Percentiles rank a stretch among this genome's conserved stretches.
Evolutionary conservation across 2,329 filamentous ascomycete genomes (phyloP).

Genomic region (Proliferodiscus dingleyae): DNA sequence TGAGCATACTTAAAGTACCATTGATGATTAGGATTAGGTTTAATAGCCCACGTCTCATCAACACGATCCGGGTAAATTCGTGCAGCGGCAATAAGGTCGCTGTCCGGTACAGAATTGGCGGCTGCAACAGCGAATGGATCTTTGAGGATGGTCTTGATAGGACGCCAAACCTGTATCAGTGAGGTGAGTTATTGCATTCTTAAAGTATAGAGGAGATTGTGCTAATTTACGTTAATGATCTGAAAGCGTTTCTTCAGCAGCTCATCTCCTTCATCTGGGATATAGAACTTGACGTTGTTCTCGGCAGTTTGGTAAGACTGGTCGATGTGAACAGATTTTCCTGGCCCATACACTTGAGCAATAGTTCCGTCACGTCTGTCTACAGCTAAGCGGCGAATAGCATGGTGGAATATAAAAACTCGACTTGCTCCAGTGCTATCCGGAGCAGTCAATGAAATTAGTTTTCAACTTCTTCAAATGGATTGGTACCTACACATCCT

Average conservation of each 20-base stretch:
- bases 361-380: slow-evolving; percentile 4
- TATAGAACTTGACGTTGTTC: slow-evolving; percentile 65
- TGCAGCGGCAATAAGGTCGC: slow-evolving; percentile 66
- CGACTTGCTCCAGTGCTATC: slow-evolving; percentile 32
- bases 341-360: slow-evolving; percentile 52
- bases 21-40: slow-evolving; percentile 54
- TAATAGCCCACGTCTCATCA: slow-evolving; percentile 70
- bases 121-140: slow-evolving; percentile 55
- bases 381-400: slow-evolving; percentile 55
- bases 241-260: slow-evolving; percentile 65
- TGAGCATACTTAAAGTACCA: slow-evolving; percentile 70
- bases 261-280: slow-evolving; percentile 55
- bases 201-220: too few species aligned
- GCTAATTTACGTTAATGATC: slow-evolving; percentile 85
- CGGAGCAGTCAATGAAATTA: too few species aligned
- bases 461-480: too few species aligned
- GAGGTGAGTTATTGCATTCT: too few species aligned
- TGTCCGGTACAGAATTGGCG: slow-evolving; percentile 47
- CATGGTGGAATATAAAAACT: slow-evolving; percentile 79
- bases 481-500: too few species aligned
- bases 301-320: slow-evolving; percentile 63
- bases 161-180: too few species aligned
- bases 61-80: slow-evolving; percentile 66
- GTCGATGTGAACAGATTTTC: slow-evolving; percentile 71
- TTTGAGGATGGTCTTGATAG: slow-evolving; percentile 50